These are phyloP conservation scores for Starmerella powellii DNA, from an alignment of 805 yeast genomes.

Conservation along the genomic window DNA sequence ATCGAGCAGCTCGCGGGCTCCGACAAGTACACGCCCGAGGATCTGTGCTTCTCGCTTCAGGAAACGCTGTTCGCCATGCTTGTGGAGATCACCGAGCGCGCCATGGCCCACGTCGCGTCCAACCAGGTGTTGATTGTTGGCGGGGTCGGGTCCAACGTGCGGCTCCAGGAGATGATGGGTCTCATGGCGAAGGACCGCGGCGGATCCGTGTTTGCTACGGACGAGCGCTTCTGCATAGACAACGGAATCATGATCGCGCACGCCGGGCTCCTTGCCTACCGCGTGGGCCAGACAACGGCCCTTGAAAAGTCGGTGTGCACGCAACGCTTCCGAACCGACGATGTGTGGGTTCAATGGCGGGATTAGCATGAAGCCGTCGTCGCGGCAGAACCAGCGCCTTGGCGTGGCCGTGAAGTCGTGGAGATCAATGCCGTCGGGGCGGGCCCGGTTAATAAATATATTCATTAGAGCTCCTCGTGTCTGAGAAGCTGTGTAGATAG, in stretches of 20 bases:
- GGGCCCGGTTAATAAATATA: background rate
- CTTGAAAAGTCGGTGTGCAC: slow-evolving; percentile 71
- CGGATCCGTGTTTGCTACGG: slow-evolving; percentile 88
- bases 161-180: slow-evolving; percentile 95
- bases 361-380: slow-evolving; percentile 31
- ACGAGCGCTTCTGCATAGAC: slow-evolving; percentile 92
- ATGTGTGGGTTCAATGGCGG: slow-evolving; percentile 83
- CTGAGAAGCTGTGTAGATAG: background rate
- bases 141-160: slow-evolving; percentile 92
- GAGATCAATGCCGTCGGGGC: background rate
- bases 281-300: slow-evolving; percentile 58
- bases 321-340: slow-evolving; percentile 89
- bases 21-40: slow-evolving; percentile 50
- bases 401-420: no score
- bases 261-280: slow-evolving; percentile 76
- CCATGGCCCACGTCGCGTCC: slow-evolving; percentile 93
- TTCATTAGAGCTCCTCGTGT: background rate
- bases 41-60: slow-evolving; percentile 83
- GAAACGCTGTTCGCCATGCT: slow-evolving; percentile 91
- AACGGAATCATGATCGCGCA: slow-evolving; percentile 99
- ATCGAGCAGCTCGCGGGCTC: slow-evolving; percentile 58
- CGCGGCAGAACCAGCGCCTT: no score
- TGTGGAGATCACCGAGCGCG: slow-evolving; percentile 94
- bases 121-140: slow-evolving; percentile 89
- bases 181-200: slow-evolving; percentile 79